phyloP scores from a whole-genome alignment of 371 early-diverging fungal species.

The Mortierella sp. region DNA sequence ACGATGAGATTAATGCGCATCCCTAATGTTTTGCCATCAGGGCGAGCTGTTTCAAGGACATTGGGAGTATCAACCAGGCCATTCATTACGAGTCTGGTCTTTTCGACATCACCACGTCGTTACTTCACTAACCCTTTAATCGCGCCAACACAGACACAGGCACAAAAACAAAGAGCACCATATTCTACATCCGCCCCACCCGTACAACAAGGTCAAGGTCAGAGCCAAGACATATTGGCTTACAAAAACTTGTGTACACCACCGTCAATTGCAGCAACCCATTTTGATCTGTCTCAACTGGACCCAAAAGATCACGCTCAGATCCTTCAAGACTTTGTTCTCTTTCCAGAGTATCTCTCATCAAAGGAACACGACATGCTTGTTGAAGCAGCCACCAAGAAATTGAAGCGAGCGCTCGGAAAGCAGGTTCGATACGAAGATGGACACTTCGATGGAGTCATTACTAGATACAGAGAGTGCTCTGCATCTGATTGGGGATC shows the following conservation, averaged over 20 bases:
- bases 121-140: not conserved
- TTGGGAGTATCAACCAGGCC: not conserved
- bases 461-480: conserved; percentile 62
- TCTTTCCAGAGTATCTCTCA: conserved; percentile 64
- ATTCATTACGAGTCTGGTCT: not conserved
- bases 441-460: conserved; percentile 70
- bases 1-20: not conserved
- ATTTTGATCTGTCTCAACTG: conserved; percentile 43
- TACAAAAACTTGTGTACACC: conserved; percentile 22
- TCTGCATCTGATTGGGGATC: conserved; percentile 57
- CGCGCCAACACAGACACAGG: not conserved
- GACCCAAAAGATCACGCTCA: conserved; percentile 24
- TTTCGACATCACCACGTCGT: not conserved
- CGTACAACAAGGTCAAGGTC: not conserved
- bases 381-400: conserved; percentile 55
- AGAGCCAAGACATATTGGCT: not conserved
- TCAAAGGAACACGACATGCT: conserved; percentile 58
- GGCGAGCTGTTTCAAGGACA: not conserved
- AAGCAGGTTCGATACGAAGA: conserved; percentile 59
- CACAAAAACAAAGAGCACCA: not conserved
- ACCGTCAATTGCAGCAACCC: conserved; percentile 9
- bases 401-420: conserved; percentile 61
- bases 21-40: not conserved
- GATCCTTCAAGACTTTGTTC: conserved; percentile 54
- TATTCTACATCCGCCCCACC: not conserved